phyloP scores from a whole-genome alignment of 129 eudicot species.

The Artemisia annua region DNA sequence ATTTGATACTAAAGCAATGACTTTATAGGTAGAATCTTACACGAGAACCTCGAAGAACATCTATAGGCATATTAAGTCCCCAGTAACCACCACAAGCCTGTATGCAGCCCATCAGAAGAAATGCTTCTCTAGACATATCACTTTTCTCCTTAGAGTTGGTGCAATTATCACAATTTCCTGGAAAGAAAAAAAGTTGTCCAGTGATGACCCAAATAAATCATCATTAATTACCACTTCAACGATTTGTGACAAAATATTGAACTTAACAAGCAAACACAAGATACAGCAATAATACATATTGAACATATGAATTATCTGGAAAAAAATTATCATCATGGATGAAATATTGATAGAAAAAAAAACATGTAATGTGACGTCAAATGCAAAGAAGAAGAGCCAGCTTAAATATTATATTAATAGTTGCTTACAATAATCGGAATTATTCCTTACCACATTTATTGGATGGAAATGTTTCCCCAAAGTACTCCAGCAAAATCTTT shows the following conservation, averaged over 20 bases:
- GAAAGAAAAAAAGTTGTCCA: conserved; percentile 19
- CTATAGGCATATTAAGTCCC: conserved; percentile 88
- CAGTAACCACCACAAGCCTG: conserved; percentile 78
- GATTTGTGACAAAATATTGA: neutral
- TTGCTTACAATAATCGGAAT: conserved; percentile 5
- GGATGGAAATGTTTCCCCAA: conserved; percentile 59
- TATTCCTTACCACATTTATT: conserved; percentile 65
- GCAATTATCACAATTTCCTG: conserved; percentile 95
- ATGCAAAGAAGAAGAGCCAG: neutral
- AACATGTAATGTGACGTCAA: neutral
- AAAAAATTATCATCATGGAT: neutral
- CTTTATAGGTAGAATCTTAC: conserved; percentile 48
- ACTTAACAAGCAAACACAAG: conserved; percentile 11
- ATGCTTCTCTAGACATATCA: conserved; percentile 86
- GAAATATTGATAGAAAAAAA: no score
- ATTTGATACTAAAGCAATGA: neutral
- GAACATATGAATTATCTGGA: neutral
- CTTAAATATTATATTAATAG: neutral
- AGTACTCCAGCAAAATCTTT: conserved; percentile 68
- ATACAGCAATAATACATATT: neutral
- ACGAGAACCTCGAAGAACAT: conserved; percentile 96
- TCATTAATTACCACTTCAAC: conserved; percentile 21
- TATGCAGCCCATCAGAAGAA: conserved; percentile 76
- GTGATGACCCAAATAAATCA: conserved; percentile 1
- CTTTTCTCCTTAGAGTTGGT: conserved; percentile 58